phyloP scores from a whole-genome alignment of 2,329 filamentous ascomycete species.

The Xylaria sp. region DNA sequence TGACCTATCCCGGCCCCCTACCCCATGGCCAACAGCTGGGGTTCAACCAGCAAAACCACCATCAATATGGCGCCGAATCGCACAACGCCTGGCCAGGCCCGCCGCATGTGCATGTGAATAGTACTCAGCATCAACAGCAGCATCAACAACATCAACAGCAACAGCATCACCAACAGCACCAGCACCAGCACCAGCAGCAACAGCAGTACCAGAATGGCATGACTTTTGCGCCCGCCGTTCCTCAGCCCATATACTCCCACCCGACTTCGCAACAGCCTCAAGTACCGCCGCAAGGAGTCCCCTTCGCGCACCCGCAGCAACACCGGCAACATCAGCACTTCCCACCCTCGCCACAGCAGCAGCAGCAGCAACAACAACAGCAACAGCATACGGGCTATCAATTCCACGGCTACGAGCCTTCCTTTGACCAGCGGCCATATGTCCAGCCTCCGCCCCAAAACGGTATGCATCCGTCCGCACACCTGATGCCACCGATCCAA shows the following conservation, averaged over 20 bases:
- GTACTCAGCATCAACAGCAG: slow-evolving; percentile 32
- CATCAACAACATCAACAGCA: slow-evolving; percentile 31
- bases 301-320: slow-evolving; percentile 35
- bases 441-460: slow-evolving; percentile 30
- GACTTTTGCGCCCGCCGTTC: slow-evolving; percentile 3
- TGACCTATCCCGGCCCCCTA: slow-evolving; percentile 43
- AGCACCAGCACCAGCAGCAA: slow-evolving; percentile 13
- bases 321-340: slow-evolving; percentile 32
- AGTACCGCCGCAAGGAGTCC: slow-evolving; percentile 20
- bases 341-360: slow-evolving; percentile 31
- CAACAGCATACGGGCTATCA: slow-evolving; percentile 39
- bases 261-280: slow-evolving; percentile 31
- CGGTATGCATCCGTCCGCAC: slow-evolving; percentile 25
- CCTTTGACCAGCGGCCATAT: slow-evolving; percentile 39
- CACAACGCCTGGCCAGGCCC: slow-evolving; percentile 38
- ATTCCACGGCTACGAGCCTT: slow-evolving; percentile 40
- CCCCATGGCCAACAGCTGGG: slow-evolving; percentile 41
- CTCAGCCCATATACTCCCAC: slow-evolving; percentile 3
- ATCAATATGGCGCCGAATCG: slow-evolving; percentile 33
- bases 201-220: slow-evolving; percentile 13
- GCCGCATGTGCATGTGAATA: slow-evolving; percentile 32
- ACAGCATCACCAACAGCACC: slow-evolving; percentile 31
- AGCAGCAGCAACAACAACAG: slow-evolving; percentile 33
- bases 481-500: slow-evolving; percentile 40
- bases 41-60: slow-evolving; percentile 36